Percentiles rank a stretch among this genome's conserved stretches.
Conservation (phyloP, 495 filamentous ascomycete species). For the Gamarada debralockiae region DNA sequence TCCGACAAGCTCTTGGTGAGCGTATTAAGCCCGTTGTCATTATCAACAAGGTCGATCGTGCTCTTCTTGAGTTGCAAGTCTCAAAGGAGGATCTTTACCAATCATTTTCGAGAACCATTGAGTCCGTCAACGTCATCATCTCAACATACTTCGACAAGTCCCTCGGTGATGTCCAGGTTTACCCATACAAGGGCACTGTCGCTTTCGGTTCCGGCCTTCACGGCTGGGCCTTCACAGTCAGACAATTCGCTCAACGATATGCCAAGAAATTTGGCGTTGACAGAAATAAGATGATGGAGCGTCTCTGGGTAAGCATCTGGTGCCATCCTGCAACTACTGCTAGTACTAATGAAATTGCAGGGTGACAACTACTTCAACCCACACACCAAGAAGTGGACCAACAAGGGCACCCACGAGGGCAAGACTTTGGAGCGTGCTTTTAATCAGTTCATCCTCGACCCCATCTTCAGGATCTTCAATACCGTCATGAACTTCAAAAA, state of each 20-base stretch:
- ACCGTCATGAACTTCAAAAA: constrained; percentile 98
- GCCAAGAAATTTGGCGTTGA: constrained; percentile 99
- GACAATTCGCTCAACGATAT: constrained; percentile 94
- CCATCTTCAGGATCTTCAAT: constrained; percentile 97
- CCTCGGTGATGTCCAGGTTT: constrained; percentile 97
- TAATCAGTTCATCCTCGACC: constrained; percentile 97
- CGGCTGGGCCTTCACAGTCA: constrained; percentile 99
- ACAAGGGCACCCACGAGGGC: constrained; percentile 71
- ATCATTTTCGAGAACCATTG: constrained; percentile 97
- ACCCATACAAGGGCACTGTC: constrained; percentile 92
- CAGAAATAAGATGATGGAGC: constrained; percentile 99
- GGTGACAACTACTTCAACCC: constrained; percentile 99
- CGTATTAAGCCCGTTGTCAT: constrained; percentile 99
- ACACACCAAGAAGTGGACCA: constrained; percentile 99
- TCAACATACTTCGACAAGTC: constrained; percentile 96
- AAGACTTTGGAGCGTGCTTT: constrained; percentile 94
- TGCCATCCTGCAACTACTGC: background rate
- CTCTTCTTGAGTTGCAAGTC: constrained; percentile 96
- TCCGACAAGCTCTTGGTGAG: constrained; percentile 98
- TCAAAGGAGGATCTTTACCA: constrained; percentile 99
- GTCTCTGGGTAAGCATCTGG: constrained; percentile 76
- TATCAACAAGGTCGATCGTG: constrained; percentile 99
- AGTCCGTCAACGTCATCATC: constrained; percentile 99
- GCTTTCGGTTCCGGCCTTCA: constrained; percentile 99
- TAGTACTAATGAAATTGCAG: constrained; percentile 35